Base-by-base conservation (phyloP, 2,329 filamentous ascomycete species). In the Verticillium tricorpus region DNA sequence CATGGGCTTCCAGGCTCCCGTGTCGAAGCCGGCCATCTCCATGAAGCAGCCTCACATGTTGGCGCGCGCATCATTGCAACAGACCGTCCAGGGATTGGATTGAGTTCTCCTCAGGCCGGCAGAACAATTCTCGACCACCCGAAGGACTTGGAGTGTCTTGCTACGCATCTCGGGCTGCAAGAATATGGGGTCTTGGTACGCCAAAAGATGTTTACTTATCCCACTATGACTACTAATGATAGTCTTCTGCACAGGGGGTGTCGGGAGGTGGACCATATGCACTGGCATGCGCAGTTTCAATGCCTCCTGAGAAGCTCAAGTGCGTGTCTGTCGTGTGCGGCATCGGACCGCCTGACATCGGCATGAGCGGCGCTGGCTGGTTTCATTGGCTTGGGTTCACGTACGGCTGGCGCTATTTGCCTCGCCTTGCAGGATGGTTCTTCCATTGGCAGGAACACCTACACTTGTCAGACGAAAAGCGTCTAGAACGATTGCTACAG, bases 1-100 rank as follows among this genome's bases (percentile, higher is more conserved):
- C 79, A 81, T 64, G 78, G 78, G 9, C 77, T 74, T 59, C 78
- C 78, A 0, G 72, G 72, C 0, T 78, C 74, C 4, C 77, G 77
- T 5, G 66, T 78, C 12, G 78, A 80, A 61, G 74, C 68, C 7
- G 62, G 61, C 6, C 64, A 65, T 11, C 59, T 73, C 19, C 66
- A 74, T 40, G 60, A 65, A 3, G 57, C 69, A 5, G 74, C 72
- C 11, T 61, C 64, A 2, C 64, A 65, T 3, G 67, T 66, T 9
- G 63, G 67, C 5, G 62, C 76, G 17, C 74, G 74, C 8, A 31
- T 80, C 50, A 69, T 80, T 40, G 69, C 74, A 4, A 67, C 75
- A 2, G 78, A 80, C 60, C 72, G 78, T 1, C 78, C 79, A 1
- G 79, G 79, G 7, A 77, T 75, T 35, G 79, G 78, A 7, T 64